These are phyloP conservation scores for Mucor lusitanicus DNA, from an alignment of 371 early-diverging fungal species.

Conservation along the genomic window DNA sequence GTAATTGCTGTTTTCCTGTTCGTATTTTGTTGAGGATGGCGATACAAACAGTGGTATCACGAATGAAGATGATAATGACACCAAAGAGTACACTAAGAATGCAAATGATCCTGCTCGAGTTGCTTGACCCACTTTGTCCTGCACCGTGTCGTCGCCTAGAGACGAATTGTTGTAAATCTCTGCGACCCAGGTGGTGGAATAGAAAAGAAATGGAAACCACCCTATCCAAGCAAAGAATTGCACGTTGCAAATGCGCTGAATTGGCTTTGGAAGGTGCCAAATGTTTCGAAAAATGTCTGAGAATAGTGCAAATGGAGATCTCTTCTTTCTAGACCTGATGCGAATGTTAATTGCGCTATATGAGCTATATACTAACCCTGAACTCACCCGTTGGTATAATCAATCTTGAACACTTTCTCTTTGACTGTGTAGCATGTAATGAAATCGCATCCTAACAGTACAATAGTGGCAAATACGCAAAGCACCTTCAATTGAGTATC, in stretches of 20 bases:
- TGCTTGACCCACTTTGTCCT: slow-evolving; percentile 64
- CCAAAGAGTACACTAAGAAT: slow-evolving; percentile 76
- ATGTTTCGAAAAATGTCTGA: slow-evolving; percentile 41
- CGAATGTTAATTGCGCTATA: background rate
- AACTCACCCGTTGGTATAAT: background rate
- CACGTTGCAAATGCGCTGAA: slow-evolving; percentile 80
- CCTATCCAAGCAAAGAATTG: slow-evolving; percentile 95
- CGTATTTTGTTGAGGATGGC: slow-evolving; percentile 15
- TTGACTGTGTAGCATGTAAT: slow-evolving; percentile 70
- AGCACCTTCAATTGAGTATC: slow-evolving; percentile 83
- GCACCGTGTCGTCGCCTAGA: slow-evolving; percentile 18
- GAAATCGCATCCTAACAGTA: slow-evolving; percentile 61
- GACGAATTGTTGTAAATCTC: slow-evolving; percentile 52
- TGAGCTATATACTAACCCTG: too few relatives aligned
- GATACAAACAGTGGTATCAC: slow-evolving; percentile 63
- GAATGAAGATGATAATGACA: slow-evolving; percentile 73
- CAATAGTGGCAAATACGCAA: slow-evolving; percentile 70
- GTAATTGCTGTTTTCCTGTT: background rate
- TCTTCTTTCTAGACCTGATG: background rate
- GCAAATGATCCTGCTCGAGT: slow-evolving; percentile 87
- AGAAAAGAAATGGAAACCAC: slow-evolving; percentile 96
- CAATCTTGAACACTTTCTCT: slow-evolving; percentile 42
- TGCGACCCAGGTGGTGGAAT: slow-evolving; percentile 81
- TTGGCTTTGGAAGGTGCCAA: slow-evolving; percentile 67
- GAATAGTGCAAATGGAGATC: slow-evolving; percentile 35